Conservation (phyloP, 2,329 filamentous ascomycete species). For the Sporothrix schenckii region DNA sequence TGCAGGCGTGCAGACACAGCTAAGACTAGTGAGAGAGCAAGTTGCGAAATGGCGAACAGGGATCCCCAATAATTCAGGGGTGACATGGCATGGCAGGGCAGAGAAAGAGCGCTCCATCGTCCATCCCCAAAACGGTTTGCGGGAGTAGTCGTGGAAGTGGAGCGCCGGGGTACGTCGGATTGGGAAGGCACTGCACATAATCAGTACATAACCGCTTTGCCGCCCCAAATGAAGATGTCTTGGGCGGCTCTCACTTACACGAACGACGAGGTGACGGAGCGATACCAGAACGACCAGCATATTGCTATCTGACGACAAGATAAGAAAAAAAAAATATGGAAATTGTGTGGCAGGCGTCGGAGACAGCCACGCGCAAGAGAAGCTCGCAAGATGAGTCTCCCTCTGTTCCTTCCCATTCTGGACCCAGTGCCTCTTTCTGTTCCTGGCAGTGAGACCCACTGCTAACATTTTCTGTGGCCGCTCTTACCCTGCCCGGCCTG, state of each 20-base stretch:
- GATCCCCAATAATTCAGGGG: neutral
- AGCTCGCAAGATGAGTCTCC: conserved; percentile 24
- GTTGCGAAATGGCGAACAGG: neutral
- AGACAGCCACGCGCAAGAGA: conserved; percentile 11
- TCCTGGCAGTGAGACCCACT: neutral
- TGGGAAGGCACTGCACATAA: neutral
- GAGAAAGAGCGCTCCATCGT: neutral
- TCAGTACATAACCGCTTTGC: conserved; percentile 22
- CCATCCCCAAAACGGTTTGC: conserved; percentile 11
- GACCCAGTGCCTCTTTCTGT: neutral
- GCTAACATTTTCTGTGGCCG: conserved; percentile 9
- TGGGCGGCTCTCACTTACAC: conserved; percentile 7
- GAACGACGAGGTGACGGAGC: neutral
- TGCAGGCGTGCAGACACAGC: neutral
- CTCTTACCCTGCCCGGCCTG: conserved; percentile 19
- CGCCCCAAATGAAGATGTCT: conserved; percentile 17
- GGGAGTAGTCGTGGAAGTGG: conserved; percentile 3
- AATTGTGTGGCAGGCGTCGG: conserved; percentile 25
- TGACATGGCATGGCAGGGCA: neutral
- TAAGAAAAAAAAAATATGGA: conserved; percentile 16
- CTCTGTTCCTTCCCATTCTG: neutral
- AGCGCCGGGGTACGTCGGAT: conserved; percentile 5
- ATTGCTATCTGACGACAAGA: too few relatives aligned
- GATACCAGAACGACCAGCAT: neutral
- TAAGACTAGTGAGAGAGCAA: neutral